A percentile compares a stretch with the other conserved stretches of the same genome.
phyloP scores from a whole-genome alignment of 495 filamentous ascomycete species.

The Xylaria palmicola region DNA sequence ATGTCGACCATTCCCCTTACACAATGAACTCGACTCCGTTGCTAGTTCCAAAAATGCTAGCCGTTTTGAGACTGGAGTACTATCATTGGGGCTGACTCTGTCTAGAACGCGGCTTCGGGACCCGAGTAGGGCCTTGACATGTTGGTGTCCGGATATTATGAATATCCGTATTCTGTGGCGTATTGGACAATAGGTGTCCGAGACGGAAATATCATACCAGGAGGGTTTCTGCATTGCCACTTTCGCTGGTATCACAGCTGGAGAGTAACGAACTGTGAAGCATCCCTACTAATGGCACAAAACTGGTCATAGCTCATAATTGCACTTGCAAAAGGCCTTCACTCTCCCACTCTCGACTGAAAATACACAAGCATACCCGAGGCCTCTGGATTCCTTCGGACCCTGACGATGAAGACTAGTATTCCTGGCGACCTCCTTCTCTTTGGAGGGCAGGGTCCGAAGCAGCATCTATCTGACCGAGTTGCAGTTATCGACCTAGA shows the following conservation, averaged over 20 bases:
- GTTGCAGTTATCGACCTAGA: background rate
- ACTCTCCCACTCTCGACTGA: no score
- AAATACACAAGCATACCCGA: background rate
- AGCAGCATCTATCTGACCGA: conserved; percentile 11
- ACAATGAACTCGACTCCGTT: background rate
- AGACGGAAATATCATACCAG: background rate
- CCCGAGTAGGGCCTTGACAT: background rate
- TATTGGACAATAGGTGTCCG: background rate
- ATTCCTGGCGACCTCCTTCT: conserved; percentile 5
- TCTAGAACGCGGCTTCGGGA: conserved; percentile 3
- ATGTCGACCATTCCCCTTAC: background rate
- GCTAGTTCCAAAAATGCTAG: background rate
- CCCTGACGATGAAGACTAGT: conserved; percentile 1
- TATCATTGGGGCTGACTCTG: background rate
- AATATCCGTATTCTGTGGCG: no score
- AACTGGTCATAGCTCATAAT: background rate
- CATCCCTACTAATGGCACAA: background rate
- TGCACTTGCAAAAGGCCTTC: background rate
- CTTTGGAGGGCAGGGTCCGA: conserved; percentile 15
- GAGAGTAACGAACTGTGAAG: no score
- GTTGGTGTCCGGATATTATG: no score
- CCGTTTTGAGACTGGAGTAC: background rate
- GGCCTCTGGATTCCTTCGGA: background rate
- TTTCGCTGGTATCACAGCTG: no score
- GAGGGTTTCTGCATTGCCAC: no score